Evolutionary conservation across 1,284 basidiomycete genomes (phyloP).

Genomic region (Paramarasmius palmivorus): DNA sequence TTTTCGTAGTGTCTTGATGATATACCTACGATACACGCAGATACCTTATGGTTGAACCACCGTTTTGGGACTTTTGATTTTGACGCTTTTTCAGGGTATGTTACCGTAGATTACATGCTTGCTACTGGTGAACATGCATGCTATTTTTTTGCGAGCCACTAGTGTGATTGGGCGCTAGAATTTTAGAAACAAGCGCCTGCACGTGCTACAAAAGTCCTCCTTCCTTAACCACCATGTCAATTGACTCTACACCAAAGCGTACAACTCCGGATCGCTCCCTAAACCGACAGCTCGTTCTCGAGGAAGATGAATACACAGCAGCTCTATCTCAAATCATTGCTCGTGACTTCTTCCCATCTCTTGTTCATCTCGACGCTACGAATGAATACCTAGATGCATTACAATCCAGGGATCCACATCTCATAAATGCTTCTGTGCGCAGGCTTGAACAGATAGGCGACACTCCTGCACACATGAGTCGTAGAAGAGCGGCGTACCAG

Average conservation of each 20-base stretch:
- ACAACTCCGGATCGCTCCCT: constrained; percentile 51
- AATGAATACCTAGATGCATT: constrained; percentile 84
- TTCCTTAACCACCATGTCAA: no score
- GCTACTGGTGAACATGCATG: no score
- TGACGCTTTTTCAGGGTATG: no score
- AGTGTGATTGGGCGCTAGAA: no score
- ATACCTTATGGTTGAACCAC: not conserved
- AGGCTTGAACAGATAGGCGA: constrained; percentile 63
- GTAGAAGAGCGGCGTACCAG: constrained; percentile 39
- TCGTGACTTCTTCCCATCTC: constrained; percentile 95
- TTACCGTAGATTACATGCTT: no score
- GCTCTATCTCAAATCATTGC: constrained; percentile 94
- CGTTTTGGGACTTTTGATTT: no score
- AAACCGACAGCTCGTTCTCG: constrained; percentile 73
- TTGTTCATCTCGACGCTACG: constrained; percentile 84
- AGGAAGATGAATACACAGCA: constrained; percentile 94
- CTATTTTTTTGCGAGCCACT: no score
- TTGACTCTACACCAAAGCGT: no score
- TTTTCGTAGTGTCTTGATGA: constrained; percentile 2
- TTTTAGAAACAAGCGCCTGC: no score
- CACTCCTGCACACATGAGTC: constrained; percentile 45
- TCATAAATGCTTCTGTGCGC: constrained; percentile 74
- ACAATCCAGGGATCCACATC: constrained; percentile 67
- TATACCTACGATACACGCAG: not conserved
- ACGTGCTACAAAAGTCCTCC: no score